Percentiles rank a stretch among this genome's conserved stretches.
phyloP scores from a whole-genome alignment of 2,329 filamentous ascomycete genomes.

The Fusarium sp. region DNA sequence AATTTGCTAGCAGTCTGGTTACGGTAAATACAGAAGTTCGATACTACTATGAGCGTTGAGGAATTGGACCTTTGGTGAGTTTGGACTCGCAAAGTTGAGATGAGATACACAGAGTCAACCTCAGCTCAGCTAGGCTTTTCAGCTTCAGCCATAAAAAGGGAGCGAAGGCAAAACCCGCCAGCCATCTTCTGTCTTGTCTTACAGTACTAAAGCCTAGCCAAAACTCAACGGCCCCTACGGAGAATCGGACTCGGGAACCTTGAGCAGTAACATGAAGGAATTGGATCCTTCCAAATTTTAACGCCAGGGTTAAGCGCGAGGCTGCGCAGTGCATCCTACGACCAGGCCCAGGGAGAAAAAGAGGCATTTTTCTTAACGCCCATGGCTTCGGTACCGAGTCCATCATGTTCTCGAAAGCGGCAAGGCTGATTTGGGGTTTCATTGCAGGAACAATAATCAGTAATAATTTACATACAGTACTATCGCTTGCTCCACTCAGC shows the following conservation, averaged over 20 bases:
- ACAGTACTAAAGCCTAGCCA: background rate
- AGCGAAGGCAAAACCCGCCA: background rate
- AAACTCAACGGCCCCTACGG: slow-evolving; percentile 15
- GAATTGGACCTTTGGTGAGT: background rate
- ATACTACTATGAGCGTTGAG: background rate
- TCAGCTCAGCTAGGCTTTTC: slow-evolving; percentile 12
- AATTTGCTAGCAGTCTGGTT: background rate
- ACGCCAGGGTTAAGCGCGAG: slow-evolving; percentile 35
- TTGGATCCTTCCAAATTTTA: slow-evolving; percentile 17
- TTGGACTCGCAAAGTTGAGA: background rate
- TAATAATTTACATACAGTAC: background rate
- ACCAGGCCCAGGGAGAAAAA: slow-evolving; percentile 7
- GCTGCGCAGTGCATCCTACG: slow-evolving; percentile 24
- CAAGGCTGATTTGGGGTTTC: slow-evolving; percentile 41
- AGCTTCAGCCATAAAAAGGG: slow-evolving; percentile 5
- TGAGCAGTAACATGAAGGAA: slow-evolving; percentile 8
- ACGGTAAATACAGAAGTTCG: background rate
- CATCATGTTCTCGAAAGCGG: slow-evolving; percentile 17
- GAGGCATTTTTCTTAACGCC: slow-evolving; percentile 27
- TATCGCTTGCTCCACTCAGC: slow-evolving; percentile 34
- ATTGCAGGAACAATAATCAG: slow-evolving; percentile 7
- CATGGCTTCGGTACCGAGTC: background rate
- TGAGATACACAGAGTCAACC: background rate
- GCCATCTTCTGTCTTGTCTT: background rate
- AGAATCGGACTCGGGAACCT: background rate